phyloP scores from a whole-genome alignment of 805 yeast species.

The Wickerhamomyces rabaulensis region DNA sequence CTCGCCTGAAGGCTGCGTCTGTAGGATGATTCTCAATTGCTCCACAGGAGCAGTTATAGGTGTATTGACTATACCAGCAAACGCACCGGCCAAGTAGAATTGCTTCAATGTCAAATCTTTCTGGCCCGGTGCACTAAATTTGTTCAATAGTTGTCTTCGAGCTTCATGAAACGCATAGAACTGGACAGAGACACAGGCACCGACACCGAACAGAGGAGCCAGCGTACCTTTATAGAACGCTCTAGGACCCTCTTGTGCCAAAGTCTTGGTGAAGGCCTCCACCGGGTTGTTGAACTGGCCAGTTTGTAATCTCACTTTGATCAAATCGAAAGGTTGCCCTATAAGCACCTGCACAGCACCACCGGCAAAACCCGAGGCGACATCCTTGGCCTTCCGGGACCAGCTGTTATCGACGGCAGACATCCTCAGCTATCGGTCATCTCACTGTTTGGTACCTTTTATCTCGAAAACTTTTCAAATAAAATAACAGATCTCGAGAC shows the following conservation, averaged over 20 bases:
- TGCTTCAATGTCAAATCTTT: constrained; percentile 50
- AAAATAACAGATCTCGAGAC: too few relatives aligned
- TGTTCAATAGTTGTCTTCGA: constrained; percentile 58
- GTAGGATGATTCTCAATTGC: constrained; percentile 88
- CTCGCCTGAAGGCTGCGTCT: constrained; percentile 56
- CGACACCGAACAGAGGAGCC: constrained; percentile 91
- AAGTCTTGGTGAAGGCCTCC: constrained; percentile 66
- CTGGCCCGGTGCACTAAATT: constrained; percentile 31
- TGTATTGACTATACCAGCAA: constrained; percentile 89
- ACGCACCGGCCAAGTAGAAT: constrained; percentile 79
- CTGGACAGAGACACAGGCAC: constrained; percentile 95
- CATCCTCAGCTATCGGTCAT: neutral
- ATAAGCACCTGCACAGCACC: constrained; percentile 94
- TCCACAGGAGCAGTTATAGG: constrained; percentile 92
- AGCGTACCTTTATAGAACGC: constrained; percentile 94
- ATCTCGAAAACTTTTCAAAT: too few relatives aligned
- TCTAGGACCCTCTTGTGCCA: constrained; percentile 73
- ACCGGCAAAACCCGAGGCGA: constrained; percentile 85
- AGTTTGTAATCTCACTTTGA: constrained; percentile 88
- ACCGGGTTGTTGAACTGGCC: constrained; percentile 74
- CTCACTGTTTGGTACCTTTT: too few relatives aligned
- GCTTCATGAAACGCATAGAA: constrained; percentile 90
- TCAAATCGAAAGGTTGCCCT: constrained; percentile 91
- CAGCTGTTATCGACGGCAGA: constrained; percentile 28
- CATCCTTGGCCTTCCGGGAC: constrained; percentile 45